Percentiles rank a stretch among this genome's conserved stretches.
Evolutionary conservation across 345 rosid species (phyloP).

Genomic region (Melaleuca quinquenervia): DNA sequence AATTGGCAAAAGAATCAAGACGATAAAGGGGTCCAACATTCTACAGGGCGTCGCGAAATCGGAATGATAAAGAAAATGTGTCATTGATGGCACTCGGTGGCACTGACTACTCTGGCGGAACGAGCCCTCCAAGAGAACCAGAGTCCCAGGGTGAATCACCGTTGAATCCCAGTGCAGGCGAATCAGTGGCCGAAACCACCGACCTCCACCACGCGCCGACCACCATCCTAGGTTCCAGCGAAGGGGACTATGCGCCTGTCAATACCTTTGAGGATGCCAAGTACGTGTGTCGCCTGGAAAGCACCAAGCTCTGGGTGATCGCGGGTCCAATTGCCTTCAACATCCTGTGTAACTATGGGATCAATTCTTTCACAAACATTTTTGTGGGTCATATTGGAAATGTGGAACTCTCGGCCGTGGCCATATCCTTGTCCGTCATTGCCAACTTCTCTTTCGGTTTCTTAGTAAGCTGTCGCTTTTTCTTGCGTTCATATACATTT

Average conservation of each 20-base stretch:
- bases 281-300: slow-evolving; percentile 34
- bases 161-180: not conserved
- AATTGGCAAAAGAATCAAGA: not conserved
- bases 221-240: slow-evolving; percentile 17
- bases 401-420: slow-evolving; percentile 83
- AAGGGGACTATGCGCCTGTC: slow-evolving; percentile 46
- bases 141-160: not conserved
- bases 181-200: slow-evolving; percentile 6
- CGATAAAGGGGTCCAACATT: not conserved
- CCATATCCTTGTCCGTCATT: slow-evolving; percentile 74
- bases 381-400: slow-evolving; percentile 90
- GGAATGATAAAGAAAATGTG: not conserved
- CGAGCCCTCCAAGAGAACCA: not conserved
- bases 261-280: slow-evolving; percentile 34
- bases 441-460: slow-evolving; percentile 91
- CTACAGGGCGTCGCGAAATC: not conserved
- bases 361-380: slow-evolving; percentile 84
- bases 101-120: not conserved
- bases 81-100: not conserved
- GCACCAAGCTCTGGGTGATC: slow-evolving; percentile 64
- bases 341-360: slow-evolving; percentile 75
- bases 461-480: slow-evolving; percentile 34
- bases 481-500: not conserved
- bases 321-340: slow-evolving; percentile 92
- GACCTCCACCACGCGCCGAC: slow-evolving; percentile 65